These are phyloP conservation scores for Lolium rigidum DNA, from an alignment of 176 grass and related monocot genomes.

Conservation along the genomic window DNA sequence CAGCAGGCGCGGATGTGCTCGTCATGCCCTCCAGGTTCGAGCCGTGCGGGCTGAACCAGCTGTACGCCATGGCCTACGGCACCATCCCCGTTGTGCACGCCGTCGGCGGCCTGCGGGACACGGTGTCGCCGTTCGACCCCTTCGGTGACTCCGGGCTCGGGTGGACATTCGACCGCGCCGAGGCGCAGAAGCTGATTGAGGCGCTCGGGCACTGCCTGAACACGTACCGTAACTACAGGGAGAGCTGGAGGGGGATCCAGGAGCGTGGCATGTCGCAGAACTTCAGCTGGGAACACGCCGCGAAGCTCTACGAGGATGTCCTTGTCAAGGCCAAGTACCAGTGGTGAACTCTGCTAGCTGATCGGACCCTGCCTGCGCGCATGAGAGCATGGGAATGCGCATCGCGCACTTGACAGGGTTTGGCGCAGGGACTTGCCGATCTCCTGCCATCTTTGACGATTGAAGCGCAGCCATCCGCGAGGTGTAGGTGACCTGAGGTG, in stretches of 20 bases:
- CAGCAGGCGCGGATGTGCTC: constrained; percentile 80
- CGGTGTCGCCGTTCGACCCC: constrained; percentile 79
- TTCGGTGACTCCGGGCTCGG: constrained; percentile 61
- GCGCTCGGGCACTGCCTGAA: constrained; percentile 73
- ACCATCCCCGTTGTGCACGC: constrained; percentile 92
- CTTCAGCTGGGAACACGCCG: constrained; percentile 91
- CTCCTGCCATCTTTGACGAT: too few species aligned
- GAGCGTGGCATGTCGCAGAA: constrained; percentile 76
- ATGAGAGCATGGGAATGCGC: neutral
- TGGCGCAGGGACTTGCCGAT: neutral
- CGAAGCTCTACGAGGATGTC: constrained; percentile 88
- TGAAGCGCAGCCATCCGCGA: too few species aligned
- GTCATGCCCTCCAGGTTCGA: constrained; percentile 94
- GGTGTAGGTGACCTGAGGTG: too few species aligned
- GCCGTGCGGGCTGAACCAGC: constrained; percentile 96
- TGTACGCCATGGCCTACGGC: constrained; percentile 91
- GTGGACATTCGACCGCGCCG: constrained; percentile 89
- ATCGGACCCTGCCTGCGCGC: neutral
- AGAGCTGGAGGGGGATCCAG: constrained; percentile 83
- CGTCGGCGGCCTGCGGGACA: constrained; percentile 88
- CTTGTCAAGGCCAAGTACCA: constrained; percentile 96
- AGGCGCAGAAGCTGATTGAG: constrained; percentile 66
- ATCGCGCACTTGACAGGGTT: neutral
- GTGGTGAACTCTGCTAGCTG: constrained; percentile 57
- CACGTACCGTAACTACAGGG: constrained; percentile 65